Base-by-base conservation (phyloP, 169 alveolate species). In the Plasmodium coatneyi region DNA sequence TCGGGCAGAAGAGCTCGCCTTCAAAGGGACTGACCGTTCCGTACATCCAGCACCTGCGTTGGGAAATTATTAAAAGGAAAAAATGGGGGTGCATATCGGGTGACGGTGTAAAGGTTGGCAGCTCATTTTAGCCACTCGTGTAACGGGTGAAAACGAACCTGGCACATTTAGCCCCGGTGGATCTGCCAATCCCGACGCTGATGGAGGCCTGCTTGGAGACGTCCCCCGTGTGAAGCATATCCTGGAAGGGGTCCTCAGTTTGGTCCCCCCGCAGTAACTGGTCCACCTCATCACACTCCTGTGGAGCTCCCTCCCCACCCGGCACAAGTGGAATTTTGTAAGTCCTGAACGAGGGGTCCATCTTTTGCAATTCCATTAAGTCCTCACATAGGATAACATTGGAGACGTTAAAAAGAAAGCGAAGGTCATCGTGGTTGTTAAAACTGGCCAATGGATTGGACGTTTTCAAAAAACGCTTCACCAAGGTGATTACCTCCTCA, bases 391-490 rank as follows among this genome's bases (percentile, higher is more conserved):
- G 12, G 76, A 52, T 9, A 22, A 91, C 78, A 46, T 91, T 91
- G 25, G 95, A 91, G 30, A 91, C 92, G 54, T 91, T 91, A 34
- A 91, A 91, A 12, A 91, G 80, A 80, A 91, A 81, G 25, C 95
- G 95, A 16, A 91, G 80, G 49, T 91, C 95, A 54, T 91, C 95
- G 71, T 80, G 72, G 74, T 91, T 91, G 28, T 66, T 80, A 80
- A 91, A 91, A 28, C 52, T n/a, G 12, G 43, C 22, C 10, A 80
- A 19, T 0, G 91, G 91, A 10, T 82, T 32, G 12, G 25, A 43
- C 46, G 83, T 71, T 71, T 66, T 66, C 28, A 91, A 81, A 80
- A 81, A 91, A 3, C 7, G n/a, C 72, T 81, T 91, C 12, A 91
- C 2, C 41, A 91, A 80, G 32, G 25, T 81, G 4, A 91, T 34